These are phyloP conservation scores for Amylostereum areolatum DNA, from an alignment of 1,284 basidiomycete species.

Conservation along the genomic window DNA sequence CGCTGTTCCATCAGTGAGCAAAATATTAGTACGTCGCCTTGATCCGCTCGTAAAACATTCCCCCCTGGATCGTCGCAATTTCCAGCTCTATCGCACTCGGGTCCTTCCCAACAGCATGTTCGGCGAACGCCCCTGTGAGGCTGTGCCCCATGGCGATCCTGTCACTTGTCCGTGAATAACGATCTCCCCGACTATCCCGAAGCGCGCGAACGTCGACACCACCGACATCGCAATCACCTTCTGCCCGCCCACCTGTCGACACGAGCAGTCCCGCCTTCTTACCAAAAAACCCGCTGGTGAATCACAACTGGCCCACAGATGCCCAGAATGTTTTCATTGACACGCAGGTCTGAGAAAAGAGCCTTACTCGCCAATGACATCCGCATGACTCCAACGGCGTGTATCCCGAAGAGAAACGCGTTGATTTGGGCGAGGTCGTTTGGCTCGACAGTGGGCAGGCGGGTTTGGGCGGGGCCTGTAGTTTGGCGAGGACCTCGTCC, in stretches of 20 bases:
- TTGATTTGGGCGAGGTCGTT: conserved; percentile 53
- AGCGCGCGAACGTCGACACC: conserved; percentile 75
- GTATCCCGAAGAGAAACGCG: conserved; percentile 69
- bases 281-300: conserved; percentile 60
- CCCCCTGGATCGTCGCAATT: conserved; percentile 63
- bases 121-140: conserved; percentile 53
- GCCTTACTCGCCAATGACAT: conserved; percentile 23
- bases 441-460: conserved; percentile 42
- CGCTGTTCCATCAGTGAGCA: too few species aligned
- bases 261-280: conserved; percentile 80
- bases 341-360: background rate
- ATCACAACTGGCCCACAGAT: conserved; percentile 76
- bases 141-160: conserved; percentile 73
- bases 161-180: conserved; percentile 35
- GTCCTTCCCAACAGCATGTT: conserved; percentile 59
- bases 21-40: background rate
- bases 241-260: conserved; percentile 41
- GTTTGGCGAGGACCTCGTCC: conserved; percentile 68
- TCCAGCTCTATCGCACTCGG: conserved; percentile 60
- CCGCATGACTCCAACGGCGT: conserved; percentile 74
- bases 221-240: conserved; percentile 51
- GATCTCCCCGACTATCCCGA: background rate
- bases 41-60: conserved; percentile 47
- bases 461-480: conserved; percentile 72
- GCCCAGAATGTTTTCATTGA: conserved; percentile 72